phyloP scores from a whole-genome alignment of 805 yeast genomes.

The Wickerhamomyces queroliae region DNA sequence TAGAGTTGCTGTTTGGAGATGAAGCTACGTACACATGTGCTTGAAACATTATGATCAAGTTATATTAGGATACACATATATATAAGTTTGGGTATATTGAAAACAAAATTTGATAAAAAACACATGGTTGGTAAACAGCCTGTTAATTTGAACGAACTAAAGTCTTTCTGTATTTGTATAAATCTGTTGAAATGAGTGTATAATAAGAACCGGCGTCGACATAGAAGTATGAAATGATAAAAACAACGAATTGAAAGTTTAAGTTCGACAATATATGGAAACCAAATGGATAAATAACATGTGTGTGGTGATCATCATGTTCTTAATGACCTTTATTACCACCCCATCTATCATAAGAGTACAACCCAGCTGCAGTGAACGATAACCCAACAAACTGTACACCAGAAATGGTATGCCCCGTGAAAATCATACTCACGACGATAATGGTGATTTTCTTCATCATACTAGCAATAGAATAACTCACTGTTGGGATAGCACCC shows the following conservation, averaged over 20 bases:
- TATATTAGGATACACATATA: too few species aligned
- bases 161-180: too few species aligned
- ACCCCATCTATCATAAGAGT: slow-evolving; percentile 59
- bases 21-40: slow-evolving; percentile 2
- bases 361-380: slow-evolving; percentile 50
- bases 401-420: slow-evolving; percentile 41
- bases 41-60: too few species aligned
- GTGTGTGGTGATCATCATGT: not conserved
- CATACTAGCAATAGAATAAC: slow-evolving; percentile 83
- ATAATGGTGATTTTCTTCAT: slow-evolving; percentile 86
- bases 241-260: too few species aligned
- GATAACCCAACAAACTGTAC: slow-evolving; percentile 43
- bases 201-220: too few species aligned
- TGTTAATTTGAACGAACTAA: too few species aligned
- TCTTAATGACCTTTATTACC: slow-evolving; percentile 3
- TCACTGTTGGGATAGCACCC: slow-evolving; percentile 76
- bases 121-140: too few species aligned
- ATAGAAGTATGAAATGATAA: too few species aligned
- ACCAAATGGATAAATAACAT: not conserved
- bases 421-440: slow-evolving; percentile 65
- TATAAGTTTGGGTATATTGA: too few species aligned
- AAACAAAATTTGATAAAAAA: too few species aligned
- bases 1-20: slow-evolving; percentile 42
- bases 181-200: too few species aligned
- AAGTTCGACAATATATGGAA: not conserved